Base-by-base conservation (phyloP, 108 stramenopile species). In the Nannochloropsis oceanica region DNA sequence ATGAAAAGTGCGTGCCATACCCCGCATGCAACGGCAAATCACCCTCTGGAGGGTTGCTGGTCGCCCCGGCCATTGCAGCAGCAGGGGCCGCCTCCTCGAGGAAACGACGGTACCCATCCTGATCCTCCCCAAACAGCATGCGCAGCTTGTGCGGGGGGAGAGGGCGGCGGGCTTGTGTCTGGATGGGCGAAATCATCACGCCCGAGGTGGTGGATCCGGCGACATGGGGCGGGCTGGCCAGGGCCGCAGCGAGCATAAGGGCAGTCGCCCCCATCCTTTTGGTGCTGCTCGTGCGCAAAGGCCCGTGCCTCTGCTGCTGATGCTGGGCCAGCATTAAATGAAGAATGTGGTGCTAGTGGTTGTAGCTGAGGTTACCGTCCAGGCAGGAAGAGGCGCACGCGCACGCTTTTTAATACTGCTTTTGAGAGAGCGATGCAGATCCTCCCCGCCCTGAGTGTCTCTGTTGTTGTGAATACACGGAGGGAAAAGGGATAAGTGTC, bases 1-100 rank as follows among this genome's bases (percentile, higher is more conserved):
- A 90, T 13, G 93, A 93, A 85, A 96, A 96, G 87, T 96, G 95
- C 0, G 96, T 95, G 42, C 96, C 96, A 44, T 92, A 91, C 24
- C 96, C 96, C 1, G 88, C 84, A 44, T 84, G 81, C 50, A 88
- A 46, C 22, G 87, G 87, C 0, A 84, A 73, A 80, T 87, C 59
- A n/a, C 22, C 59, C 10, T 73, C 59, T 18, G 59, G 59, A 9
- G 59, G 59, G 9, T n/a, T 73, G 2, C 59, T n/a, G n/a, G 59
- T 73, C 22, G 22, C n/a, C 22, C 59, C 59, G 9, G 18, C 2
- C 22, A 10, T 10, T 7, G 59, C 59, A n/a, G n/a, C n/a, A 73
- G 59, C 59, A n/a, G 59, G 59, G 18, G 59, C 59, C 59, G 59
- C 18, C 59, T 73, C 59, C 59, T 73, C 9, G n/a, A 73, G 59